Base-by-base conservation (phyloP, 495 filamentous ascomycete species). In the Aspergillus kassunensis region DNA sequence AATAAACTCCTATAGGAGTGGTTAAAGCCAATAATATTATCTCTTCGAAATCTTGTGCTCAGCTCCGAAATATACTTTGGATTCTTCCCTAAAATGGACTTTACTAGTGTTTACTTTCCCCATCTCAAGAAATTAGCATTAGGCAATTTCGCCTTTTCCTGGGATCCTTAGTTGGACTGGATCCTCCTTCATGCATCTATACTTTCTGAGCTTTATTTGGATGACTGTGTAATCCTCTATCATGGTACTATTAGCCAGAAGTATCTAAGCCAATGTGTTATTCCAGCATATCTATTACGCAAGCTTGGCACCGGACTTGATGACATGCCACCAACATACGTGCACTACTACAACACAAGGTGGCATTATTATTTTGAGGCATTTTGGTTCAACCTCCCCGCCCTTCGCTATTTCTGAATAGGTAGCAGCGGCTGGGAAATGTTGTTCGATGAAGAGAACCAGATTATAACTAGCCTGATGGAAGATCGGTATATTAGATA, bases 171-270 rank as follows among this genome's bases (percentile, higher is more conserved):
- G 34, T n/a, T 52, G 23, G 49, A 48, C 18, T 57, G 55, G 50
- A 57, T 57, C 37, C 29, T 57, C 6, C 35, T 25, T 13, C 55
- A 57, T 37, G 44, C 35, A 11, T 21, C 41, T 44, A 57, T 44
- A 29, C 50, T 57, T 27, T 25, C 48, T 37, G 55, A 57, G 46
- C 48, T 54, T 34, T 58, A 58, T 46, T 49, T 58, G 15, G 56
- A 58, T 45, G 45, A 58, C 29, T 58, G 51, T 46, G 33, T 45
- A 25, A 39, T 58, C 39, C 31, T 58, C n/a, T 49, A 44, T 15
- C 44, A 44, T 25, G 34, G 49, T 48, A 10, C 49, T 37, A 46
- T 53, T 29, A 52, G 25, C 24, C 41, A 40, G 41, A 10, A 15
- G 27, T 6, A 45, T 15, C 6, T 18, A 7, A 18, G 12, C 4